Base-by-base conservation (phyloP, 306 rosid species). In the Sindora glabra region DNA sequence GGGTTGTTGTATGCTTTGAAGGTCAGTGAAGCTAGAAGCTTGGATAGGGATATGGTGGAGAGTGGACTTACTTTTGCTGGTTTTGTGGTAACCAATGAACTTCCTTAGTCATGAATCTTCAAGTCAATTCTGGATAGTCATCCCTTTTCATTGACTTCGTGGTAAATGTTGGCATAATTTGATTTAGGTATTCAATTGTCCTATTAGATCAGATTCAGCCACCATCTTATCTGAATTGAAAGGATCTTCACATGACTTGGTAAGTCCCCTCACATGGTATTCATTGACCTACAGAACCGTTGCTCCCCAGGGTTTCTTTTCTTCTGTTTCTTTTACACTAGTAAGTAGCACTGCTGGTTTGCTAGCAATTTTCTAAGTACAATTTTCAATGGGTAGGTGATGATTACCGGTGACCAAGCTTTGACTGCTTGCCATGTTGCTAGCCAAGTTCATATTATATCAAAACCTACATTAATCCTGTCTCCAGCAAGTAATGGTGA, bases 371-470 rank as follows among this genome's bases (percentile, higher is more conserved):
- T 53, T 25, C 10, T 60, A 33, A 33, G 26, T 61, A 48, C 13
- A 19, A 19, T 55, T 61, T 56, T 37, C 39, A 19, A 29, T 59
- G 55, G 61, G 45, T 66, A 94, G 99, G 99, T 86, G 70, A 94
- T 94, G 99, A 94, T 94, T 75, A 94, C 99, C 42, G 97, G 99
- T 63, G 99, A 94, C 69, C 99, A 94, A 84, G 95, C 99, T 68
- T 67, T 94, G 80, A 92, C 99, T 24, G 97, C 99, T n/a, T 94
- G 99, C 80, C 97, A 94, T 74, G 99, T 94, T 53, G 95, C 97
- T 64, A 77, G 95, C 67, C 99, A 89, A 86, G 99, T 89, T 67
- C 83, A 94, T 73, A 94, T 94, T 60, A 71, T 89, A 68, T 89
- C 99, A 33, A 94, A 89, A 67, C 89, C 92, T 22, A 73, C 92